Conservation (phyloP, 1,284 basidiomycete genomes). For the Pascua sp. region DNA sequence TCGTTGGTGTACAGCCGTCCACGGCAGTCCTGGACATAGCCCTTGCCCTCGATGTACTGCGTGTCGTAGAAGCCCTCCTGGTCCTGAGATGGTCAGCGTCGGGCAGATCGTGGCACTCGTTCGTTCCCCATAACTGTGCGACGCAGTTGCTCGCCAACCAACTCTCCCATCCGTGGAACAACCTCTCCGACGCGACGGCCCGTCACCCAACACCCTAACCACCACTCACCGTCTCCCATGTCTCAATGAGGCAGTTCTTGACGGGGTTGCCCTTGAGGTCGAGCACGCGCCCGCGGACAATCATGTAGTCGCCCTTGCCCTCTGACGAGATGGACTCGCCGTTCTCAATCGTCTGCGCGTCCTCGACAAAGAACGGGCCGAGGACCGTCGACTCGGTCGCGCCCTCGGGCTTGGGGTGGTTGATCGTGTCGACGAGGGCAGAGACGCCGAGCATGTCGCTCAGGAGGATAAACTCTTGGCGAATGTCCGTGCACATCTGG, state of each 20-base stretch:
- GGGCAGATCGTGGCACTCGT: too few relatives aligned
- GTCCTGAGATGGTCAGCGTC: slow-evolving; percentile 37
- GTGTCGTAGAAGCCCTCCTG: slow-evolving; percentile 60
- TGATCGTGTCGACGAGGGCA: slow-evolving; percentile 69
- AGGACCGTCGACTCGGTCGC: slow-evolving; percentile 73
- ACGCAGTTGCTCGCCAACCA: too few relatives aligned
- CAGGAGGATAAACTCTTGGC: slow-evolving; percentile 79
- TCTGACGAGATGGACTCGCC: slow-evolving; percentile 71
- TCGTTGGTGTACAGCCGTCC: slow-evolving; percentile 62
- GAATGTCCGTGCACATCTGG: slow-evolving; percentile 65
- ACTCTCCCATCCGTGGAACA: too few relatives aligned
- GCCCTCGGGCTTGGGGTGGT: slow-evolving; percentile 60
- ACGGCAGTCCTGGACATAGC: slow-evolving; percentile 64
- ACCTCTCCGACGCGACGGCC: too few relatives aligned
- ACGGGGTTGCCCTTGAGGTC: slow-evolving; percentile 67
- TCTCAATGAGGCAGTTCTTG: slow-evolving; percentile 65
- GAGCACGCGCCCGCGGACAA: slow-evolving; percentile 66
- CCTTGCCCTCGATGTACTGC: slow-evolving; percentile 60
- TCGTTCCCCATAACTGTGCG: neutral
- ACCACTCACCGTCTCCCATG: slow-evolving; percentile 69
- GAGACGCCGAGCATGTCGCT: slow-evolving; percentile 76
- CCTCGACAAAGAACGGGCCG: slow-evolving; percentile 79
- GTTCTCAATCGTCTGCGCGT: slow-evolving; percentile 58
- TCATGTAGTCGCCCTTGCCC: slow-evolving; percentile 77
- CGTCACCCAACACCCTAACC: too few relatives aligned